Evolutionary conservation across 2,329 filamentous ascomycete species (phyloP), one percentile per base, ranked within the genome.

Genomic region (Bretziella fagacearum): DNA sequence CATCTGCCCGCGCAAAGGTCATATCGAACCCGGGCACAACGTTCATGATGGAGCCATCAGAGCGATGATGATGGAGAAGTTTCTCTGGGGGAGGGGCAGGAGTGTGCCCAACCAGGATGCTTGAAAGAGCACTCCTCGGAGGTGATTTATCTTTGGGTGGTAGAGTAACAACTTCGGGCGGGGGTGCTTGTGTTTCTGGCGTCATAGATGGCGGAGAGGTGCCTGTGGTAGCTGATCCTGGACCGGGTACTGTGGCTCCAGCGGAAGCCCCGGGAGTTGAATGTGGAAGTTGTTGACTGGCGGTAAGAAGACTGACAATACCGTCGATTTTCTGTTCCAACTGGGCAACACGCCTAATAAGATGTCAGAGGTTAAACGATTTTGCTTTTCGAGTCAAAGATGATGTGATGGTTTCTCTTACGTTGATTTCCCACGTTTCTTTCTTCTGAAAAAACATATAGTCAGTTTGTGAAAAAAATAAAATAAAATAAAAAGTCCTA

Each of bases 271-370:
- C n/a, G n/a, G n/a, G n/a, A 39, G 44, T 17, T 26, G 18, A 18
- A 20, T 27, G 46, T 15, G 20, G 39, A 41, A 43, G 39, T 37
- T 48, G 46, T 15, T 48, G 39, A 22, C 39, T 43, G 27, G 39
- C 40, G 20, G 46, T 36, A 7, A 44, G 40, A 5, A 44, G 40
- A 29, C 23, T 33, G 29, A 64, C 59, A 18, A 65, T 58, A 32
- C 60, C 60, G n/a, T 65, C 62, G 25, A 65, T 62, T 50, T 63
- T 64, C 44, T 60, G 57, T 46, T 65, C 62, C 2, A 64, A 39
- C 32, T 62, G 60, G 4, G 59, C 60, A 2, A 64, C 62, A 8
- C 60, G 58, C 5, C 62, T 64, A 8, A 17, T 8, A 29, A 25
- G 29, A 20, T 15, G 13, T 20, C 18, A 47, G 33, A n/a, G n/a